phyloP scores from a whole-genome alignment of 768 basidiomycete genomes.

The Phanerochaete sordida region DNA sequence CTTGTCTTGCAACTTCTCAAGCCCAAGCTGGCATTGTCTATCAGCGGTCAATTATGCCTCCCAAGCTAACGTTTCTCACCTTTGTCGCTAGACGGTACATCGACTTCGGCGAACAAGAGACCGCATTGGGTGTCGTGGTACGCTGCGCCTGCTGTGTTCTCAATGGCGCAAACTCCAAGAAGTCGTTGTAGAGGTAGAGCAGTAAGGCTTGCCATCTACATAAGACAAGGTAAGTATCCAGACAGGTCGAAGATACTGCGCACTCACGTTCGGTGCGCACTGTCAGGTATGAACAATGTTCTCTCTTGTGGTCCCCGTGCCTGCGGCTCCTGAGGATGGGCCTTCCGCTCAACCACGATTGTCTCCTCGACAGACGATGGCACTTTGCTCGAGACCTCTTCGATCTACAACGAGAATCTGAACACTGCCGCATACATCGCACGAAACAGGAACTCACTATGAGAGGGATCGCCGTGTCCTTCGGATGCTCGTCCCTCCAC shows the following conservation, averaged over 20 bases:
- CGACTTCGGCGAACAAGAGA: slow-evolving; percentile 10
- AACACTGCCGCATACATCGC: no score
- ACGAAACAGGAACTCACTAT: slow-evolving; percentile 14
- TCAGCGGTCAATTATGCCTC: background rate
- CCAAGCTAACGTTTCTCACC: background rate
- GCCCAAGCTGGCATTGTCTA: slow-evolving; percentile 7
- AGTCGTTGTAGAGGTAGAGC: slow-evolving; percentile 13
- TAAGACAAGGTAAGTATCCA: background rate
- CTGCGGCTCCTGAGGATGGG: background rate
- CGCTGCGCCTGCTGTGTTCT: background rate
- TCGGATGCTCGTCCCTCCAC: slow-evolving; percentile 4
- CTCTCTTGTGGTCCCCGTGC: no score
- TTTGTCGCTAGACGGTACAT: slow-evolving; percentile 16
- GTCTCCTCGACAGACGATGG: background rate
- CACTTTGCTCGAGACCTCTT: no score
- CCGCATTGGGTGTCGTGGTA: background rate
- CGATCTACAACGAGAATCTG: no score
- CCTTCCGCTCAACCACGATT: background rate
- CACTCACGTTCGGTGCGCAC: slow-evolving; percentile 11
- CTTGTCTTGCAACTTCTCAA: slow-evolving; percentile 4
- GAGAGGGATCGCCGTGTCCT: background rate
- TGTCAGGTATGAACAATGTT: slow-evolving; percentile 8
- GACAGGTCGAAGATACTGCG: background rate
- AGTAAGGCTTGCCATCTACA: slow-evolving; percentile 12
- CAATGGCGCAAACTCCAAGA: slow-evolving; percentile 9